Base-by-base conservation (phyloP, 1,139 yeast species). In the Petasospora rhodanensis region DNA sequence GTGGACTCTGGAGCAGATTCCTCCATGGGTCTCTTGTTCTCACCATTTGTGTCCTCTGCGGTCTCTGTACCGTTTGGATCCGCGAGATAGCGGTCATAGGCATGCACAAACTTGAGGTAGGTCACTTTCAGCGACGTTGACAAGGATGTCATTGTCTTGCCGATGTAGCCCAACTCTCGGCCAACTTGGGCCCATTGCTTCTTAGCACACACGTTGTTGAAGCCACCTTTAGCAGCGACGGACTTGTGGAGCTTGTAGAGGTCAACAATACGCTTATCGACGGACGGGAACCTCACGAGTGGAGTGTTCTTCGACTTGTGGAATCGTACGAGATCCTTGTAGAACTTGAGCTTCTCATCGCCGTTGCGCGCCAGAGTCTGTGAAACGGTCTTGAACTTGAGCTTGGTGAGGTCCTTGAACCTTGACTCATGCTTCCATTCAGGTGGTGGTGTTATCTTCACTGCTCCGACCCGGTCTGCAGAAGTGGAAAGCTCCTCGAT, bases 131-230 rank as follows among this genome's bases (percentile, higher is more conserved):
- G 60, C 0, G 86, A 72, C 7, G 86, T 75, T 14, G 87, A 77
- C 34, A 81, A 59, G 15, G 87, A 79, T 17, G 85, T 79, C 73
- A 78, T 75, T 28, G 76, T 73, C 44, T 76, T 69, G 4, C 83
- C 86, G 21, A 75, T 70, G 52, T 79, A 81, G 0, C 94, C 94
- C 34, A 84, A 61, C 46, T 82, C 94, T 33, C 87, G 64, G 11
- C 91, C 91, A 14, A 79, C 68, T 48, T 70, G 76, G 1, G 79
- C 77, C 83, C 85, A 78, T 25, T 71, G 54, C 41, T 75, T 74
- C 37, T 66, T 68, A 31, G 63, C 57, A 30, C 76, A 68, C n/a
- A 78, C 82, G 18, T 59, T 61, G 15, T 64, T 60, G 52, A 64
- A 76, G 0, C 84, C 84, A 14, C 84, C 84, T 45, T 76, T 58